These are phyloP conservation scores for Tympanopsis confertula DNA, from an alignment of 2,329 filamentous ascomycete species.

Conservation along the genomic window DNA sequence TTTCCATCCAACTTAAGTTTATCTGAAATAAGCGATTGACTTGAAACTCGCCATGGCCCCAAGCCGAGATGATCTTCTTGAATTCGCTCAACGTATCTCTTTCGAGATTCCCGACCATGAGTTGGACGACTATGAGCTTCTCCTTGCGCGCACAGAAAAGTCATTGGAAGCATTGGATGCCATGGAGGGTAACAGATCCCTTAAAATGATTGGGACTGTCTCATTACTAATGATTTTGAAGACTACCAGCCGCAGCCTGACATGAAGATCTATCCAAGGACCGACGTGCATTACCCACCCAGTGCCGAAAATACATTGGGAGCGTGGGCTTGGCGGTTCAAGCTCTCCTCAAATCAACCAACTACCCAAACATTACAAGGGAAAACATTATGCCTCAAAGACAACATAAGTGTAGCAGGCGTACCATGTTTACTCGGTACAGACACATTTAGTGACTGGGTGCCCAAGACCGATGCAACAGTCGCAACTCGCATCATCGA, in stretches of 20 bases:
- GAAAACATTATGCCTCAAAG: constrained; percentile 31
- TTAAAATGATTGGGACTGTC: not conserved
- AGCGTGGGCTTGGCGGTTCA: constrained; percentile 29
- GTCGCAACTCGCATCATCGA: constrained; percentile 27
- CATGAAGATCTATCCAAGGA: constrained; percentile 4
- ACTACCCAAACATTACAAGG: constrained; percentile 18
- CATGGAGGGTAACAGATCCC: constrained; percentile 6
- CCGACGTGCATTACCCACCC: constrained; percentile 17
- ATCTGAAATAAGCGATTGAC: too few species aligned
- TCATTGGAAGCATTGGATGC: constrained; percentile 5
- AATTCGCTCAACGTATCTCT: constrained; percentile 13
- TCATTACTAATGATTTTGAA: constrained; percentile 12
- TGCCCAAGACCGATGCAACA: constrained; percentile 28
- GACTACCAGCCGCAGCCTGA: constrained; percentile 18
- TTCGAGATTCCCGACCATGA: constrained; percentile 13
- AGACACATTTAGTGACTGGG: constrained; percentile 21
- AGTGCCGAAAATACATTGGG: constrained; percentile 20
- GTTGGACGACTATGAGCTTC: constrained; percentile 13
- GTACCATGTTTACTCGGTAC: constrained; percentile 31
- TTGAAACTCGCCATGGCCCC: too few species aligned
- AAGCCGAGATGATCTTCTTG: constrained; percentile 7
- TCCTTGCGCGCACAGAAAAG: constrained; percentile 7
- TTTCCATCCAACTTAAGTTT: too few species aligned
- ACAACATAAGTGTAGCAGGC: constrained; percentile 31
- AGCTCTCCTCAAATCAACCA: constrained; percentile 15